Conservation (phyloP, 1,284 basidiomycete genomes). For the Coriolopsis trogii region DNA sequence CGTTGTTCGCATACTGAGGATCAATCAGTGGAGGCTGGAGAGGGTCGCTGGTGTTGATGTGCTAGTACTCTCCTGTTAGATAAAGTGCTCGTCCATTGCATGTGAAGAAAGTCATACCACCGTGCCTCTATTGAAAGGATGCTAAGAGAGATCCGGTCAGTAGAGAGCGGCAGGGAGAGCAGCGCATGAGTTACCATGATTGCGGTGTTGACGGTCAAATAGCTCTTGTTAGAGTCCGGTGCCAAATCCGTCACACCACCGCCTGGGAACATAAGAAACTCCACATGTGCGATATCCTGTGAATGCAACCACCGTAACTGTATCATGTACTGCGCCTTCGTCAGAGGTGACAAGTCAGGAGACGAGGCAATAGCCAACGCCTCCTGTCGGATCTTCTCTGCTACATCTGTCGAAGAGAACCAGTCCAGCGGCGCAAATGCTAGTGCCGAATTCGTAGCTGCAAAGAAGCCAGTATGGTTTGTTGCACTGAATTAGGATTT, state of each 20-base stretch:
- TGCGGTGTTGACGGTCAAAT: constrained; percentile 1
- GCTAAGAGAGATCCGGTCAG: neutral
- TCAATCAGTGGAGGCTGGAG: constrained; percentile 3
- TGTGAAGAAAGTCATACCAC: too few species aligned
- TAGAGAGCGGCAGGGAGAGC: too few species aligned
- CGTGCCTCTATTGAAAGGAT: constrained; percentile 3
- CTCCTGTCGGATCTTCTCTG: neutral
- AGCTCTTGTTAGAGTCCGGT: neutral
- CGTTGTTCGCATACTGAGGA: constrained; percentile 1
- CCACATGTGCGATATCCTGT: constrained; percentile 1
- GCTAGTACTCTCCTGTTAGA: too few species aligned
- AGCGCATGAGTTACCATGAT: neutral
- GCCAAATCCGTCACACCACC: neutral
- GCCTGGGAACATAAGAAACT: constrained; percentile 12
- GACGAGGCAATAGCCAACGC: neutral
- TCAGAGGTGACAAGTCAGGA: neutral
- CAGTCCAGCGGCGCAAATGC: constrained; percentile 1
- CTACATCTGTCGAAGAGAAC: neutral
- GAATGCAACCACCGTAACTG: constrained; percentile 6
- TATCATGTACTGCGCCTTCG: constrained; percentile 7
- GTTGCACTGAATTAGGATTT: constrained; percentile 1
- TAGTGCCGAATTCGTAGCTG: neutral
- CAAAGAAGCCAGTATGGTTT: constrained; percentile 8
- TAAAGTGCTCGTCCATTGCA: too few species aligned
- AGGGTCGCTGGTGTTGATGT: constrained; percentile 7